Conservation (phyloP, 83 land plant genomes). For the Isoetes engelmannii region DNA sequence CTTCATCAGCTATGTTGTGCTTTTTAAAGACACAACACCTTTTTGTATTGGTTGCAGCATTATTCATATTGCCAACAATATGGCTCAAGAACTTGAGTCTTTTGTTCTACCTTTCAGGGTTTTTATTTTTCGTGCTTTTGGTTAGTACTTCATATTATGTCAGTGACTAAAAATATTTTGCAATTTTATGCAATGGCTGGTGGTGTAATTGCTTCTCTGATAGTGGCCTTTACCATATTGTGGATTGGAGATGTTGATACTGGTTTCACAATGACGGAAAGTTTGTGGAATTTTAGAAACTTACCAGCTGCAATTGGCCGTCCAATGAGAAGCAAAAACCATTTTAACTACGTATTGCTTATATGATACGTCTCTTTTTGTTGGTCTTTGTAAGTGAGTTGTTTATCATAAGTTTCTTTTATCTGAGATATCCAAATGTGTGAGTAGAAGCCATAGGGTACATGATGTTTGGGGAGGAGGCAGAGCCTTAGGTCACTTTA, state of each 20-base stretch:
- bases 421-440: constrained; percentile 3
- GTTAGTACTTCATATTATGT: too few relatives aligned
- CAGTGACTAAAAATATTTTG: background rate
- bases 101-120: constrained; percentile 54
- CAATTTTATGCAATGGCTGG: constrained; percentile 19
- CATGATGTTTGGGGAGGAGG: constrained; percentile 65
- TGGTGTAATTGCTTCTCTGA: constrained; percentile 65
- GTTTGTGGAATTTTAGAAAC: constrained; percentile 37
- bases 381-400: background rate
- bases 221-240: constrained; percentile 38
- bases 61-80: constrained; percentile 59
- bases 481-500: constrained; percentile 67
- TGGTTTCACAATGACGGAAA: constrained; percentile 50
- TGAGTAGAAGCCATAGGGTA: constrained; percentile 61
- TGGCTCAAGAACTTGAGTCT: constrained; percentile 59
- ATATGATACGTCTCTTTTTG: background rate
- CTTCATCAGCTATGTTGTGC: constrained; percentile 20
- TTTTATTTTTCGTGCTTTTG: too few relatives aligned
- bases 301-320: constrained; percentile 64
- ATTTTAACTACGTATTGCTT: constrained; percentile 49
- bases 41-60: constrained; percentile 47
- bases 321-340: constrained; percentile 63
- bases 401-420: constrained; percentile 1
- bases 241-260: constrained; percentile 62
- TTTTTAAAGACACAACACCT: constrained; percentile 34